phyloP scores from a whole-genome alignment of 345 rosid genomes.

The Citrus sp. region DNA sequence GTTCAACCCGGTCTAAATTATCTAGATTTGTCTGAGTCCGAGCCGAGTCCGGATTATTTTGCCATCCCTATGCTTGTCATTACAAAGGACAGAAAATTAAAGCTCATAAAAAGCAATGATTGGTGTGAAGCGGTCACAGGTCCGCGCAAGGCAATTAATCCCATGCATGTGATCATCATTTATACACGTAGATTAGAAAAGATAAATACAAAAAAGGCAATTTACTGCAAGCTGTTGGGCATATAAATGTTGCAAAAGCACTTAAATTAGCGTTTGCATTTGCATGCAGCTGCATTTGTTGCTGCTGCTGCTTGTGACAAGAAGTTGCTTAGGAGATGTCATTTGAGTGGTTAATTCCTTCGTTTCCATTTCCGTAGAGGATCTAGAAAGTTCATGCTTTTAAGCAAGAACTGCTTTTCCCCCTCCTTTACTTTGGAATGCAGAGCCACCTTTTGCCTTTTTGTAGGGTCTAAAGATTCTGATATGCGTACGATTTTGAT shows the following conservation, averaged over 20 bases:
- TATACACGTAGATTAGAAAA: background rate
- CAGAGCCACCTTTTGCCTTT: too few relatives aligned
- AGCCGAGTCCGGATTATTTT: too few relatives aligned
- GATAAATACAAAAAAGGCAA: background rate
- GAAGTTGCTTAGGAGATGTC: background rate
- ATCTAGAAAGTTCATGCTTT: background rate
- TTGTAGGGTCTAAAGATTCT: background rate
- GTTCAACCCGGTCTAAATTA: too few relatives aligned
- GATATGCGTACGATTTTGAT: too few relatives aligned
- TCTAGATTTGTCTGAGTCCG: too few relatives aligned
- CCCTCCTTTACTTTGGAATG: background rate
- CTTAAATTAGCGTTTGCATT: background rate
- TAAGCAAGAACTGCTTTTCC: too few relatives aligned
- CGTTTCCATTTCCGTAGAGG: background rate
- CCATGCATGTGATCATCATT: background rate
- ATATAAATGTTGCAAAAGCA: background rate
- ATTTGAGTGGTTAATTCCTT: background rate
- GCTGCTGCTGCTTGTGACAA: background rate
- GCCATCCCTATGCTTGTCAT: accelerated
- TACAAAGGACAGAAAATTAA: too few relatives aligned
- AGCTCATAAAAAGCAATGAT: too few relatives aligned
- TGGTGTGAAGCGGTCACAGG: background rate
- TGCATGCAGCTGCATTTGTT: background rate
- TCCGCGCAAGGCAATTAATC: background rate
- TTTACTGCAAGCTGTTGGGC: background rate